A percentile compares a stretch with the other conserved stretches of the same genome.
phyloP scores from a whole-genome alignment of 2,329 filamentous ascomycete genomes.

The Diaporthe helianthi region DNA sequence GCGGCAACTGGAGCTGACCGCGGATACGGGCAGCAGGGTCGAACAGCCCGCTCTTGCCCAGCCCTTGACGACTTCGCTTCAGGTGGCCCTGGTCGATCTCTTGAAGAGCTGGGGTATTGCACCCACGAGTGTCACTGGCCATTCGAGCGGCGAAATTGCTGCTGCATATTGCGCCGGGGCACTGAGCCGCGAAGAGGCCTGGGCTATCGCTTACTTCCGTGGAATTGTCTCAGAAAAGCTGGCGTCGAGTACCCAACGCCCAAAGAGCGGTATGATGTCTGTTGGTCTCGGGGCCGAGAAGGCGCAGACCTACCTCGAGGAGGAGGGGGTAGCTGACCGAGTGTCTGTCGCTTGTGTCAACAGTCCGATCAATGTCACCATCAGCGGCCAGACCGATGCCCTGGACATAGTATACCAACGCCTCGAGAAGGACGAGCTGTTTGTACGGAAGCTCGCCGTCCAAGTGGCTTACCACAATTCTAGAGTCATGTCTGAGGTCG shows the following conservation, averaged over 20 bases:
- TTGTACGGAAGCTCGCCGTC: not conserved
- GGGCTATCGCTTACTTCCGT: conserved; percentile 32
- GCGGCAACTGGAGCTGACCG: not conserved
- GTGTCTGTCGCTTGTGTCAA: conserved; percentile 17
- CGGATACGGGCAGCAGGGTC: not conserved
- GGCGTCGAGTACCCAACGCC: not conserved
- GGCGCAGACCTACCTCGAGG: not conserved
- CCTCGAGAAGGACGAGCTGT: conserved; percentile 10
- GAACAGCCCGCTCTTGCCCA: conserved; percentile 42
- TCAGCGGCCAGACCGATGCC: not conserved
- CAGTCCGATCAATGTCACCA: conserved; percentile 10
- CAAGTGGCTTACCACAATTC: conserved; percentile 20
- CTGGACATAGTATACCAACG: not conserved
- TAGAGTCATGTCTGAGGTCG: conserved; percentile 31
- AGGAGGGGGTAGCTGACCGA: not conserved
- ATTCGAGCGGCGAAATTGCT: conserved; percentile 50
- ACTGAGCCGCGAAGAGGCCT: conserved; percentile 37
- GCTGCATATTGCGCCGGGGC: conserved; percentile 46
- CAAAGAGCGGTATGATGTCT: conserved; percentile 1
- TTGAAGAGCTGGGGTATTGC: conserved; percentile 42
- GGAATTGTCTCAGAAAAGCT: conserved; percentile 1
- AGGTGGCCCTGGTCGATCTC: conserved; percentile 51
- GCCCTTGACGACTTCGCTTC: conserved; percentile 55
- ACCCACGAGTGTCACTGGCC: conserved; percentile 45
- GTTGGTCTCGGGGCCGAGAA: not conserved